Percentiles rank a stretch among this genome's conserved stretches.
These are phyloP conservation scores for Penicillium sp. DNA, from an alignment of 2,329 filamentous ascomycete species.

Conservation along the genomic window DNA sequence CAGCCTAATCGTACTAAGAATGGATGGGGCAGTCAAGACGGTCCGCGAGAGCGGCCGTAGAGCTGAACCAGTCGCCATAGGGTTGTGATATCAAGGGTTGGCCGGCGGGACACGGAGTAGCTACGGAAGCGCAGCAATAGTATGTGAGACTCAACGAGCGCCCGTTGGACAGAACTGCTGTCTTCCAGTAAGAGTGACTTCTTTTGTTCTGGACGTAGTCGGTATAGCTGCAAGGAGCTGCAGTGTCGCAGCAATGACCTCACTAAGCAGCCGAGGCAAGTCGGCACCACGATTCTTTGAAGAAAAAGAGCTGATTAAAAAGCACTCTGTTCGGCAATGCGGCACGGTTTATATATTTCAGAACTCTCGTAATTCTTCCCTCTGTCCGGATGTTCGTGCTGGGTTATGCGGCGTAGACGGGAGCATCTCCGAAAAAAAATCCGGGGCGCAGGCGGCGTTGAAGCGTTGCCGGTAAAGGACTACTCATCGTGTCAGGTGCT, in stretches of 20 bases:
- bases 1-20: conserved; percentile 12
- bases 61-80: conserved; percentile 11
- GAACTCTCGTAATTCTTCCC: conserved; percentile 8
- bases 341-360: conserved; percentile 11
- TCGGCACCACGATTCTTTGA: conserved; percentile 1
- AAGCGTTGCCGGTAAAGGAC: neutral
- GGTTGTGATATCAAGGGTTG: conserved; percentile 2
- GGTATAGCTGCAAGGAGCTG: neutral
- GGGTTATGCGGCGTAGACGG: conserved; percentile 46
- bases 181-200: neutral
- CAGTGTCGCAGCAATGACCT: conserved; percentile 18
- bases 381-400: conserved; percentile 33
- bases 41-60: conserved; percentile 13
- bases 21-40: conserved; percentile 9
- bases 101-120: neutral
- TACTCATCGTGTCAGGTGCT: neutral
- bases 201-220: neutral
- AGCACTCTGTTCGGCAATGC: neutral
- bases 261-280: conserved; percentile 19
- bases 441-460: neutral
- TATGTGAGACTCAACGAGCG: neutral
- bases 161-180: too few species aligned
- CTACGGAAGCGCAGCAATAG: neutral
- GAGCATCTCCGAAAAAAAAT: conserved; percentile 33
- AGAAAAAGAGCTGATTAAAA: neutral